Base-by-base conservation (phyloP, 2,329 filamentous ascomycete genomes). In the Ascocoryne sarcoides region DNA sequence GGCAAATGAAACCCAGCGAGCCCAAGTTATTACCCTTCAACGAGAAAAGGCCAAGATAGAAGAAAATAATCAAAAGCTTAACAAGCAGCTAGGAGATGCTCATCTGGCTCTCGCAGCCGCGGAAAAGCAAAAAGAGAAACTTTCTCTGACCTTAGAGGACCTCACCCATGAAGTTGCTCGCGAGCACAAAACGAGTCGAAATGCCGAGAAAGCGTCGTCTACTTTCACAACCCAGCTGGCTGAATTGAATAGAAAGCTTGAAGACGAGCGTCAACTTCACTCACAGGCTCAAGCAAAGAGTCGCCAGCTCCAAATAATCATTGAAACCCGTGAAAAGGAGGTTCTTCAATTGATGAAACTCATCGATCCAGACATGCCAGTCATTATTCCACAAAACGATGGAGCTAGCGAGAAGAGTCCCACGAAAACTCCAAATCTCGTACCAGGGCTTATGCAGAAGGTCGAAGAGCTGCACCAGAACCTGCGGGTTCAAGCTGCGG, bases 81-180 rank as follows among this genome's bases (percentile, higher is more conserved):
- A 83, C 57, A 84, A 86, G 53, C 86, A 95, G 58, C 71, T 95
- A 10, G 87, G 84, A 42, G 89, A 95, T 50, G 73, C 84, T 4
- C 90, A 95, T 54, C 64, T 95, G 17, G 79, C 79, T 4, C 79
- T 94, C 49, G 84, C 84, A 0, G 84, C 85, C 1, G 66, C 95
- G 5, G 88, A 95, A 60, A 96, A 96, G 68, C 87, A 92, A 61
- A 84, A 92, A 38, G 90, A 96, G 63, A 95, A 95, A 63, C 70
- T 96, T 19, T 77, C 88, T 37, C 73, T 96, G 31, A 88, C 75
- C 54, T 65, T 96, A 7, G 90, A 98, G 60, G 90, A 98, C 60
- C 69, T 95, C 26, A 94, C 87, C 52, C 90, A 96, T 53, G 88
- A 96, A 61, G 75, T 95, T 39, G 84, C 84, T 36, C 76, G 88